Conservation (phyloP, 148 eudicot genomes). For the Rhododendron williamsianum region DNA sequence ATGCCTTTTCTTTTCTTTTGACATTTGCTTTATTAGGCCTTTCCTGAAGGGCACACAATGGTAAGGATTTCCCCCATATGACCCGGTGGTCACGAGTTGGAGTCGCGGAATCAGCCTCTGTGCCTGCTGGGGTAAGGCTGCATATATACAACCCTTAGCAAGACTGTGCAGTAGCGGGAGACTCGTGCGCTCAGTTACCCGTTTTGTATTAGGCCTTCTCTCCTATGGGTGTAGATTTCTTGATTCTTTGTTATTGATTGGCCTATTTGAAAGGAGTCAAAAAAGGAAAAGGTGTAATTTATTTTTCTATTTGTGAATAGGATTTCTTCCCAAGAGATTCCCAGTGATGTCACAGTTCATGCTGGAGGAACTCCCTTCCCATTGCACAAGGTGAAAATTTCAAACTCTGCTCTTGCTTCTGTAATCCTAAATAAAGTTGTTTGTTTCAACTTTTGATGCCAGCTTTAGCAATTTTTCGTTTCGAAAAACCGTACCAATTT, state of each 20-base stretch:
- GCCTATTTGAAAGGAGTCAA: background rate
- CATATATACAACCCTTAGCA: too few relatives aligned
- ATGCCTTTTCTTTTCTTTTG: slow-evolving; percentile 9
- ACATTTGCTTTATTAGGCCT: background rate
- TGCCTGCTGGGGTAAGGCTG: too few relatives aligned
- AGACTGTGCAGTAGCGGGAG: too few relatives aligned
- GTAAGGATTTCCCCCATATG: too few relatives aligned
- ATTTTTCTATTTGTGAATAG: slow-evolving; percentile 29
- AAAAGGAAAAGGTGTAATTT: background rate
- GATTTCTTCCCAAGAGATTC: slow-evolving; percentile 89
- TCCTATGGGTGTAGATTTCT: background rate
- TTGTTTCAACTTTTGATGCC: background rate
- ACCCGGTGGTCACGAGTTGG: too few relatives aligned
- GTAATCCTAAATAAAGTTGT: background rate
- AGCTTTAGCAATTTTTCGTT: background rate
- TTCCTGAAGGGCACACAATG: too few relatives aligned
- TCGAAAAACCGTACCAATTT: background rate
- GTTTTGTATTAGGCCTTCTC: background rate
- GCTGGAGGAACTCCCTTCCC: slow-evolving; percentile 70
- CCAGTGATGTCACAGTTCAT: slow-evolving; percentile 72
- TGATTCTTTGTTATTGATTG: background rate
- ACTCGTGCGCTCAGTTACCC: too few relatives aligned
- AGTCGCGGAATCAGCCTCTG: too few relatives aligned
- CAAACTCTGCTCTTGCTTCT: background rate
- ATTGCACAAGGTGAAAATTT: slow-evolving; percentile 62